Evolutionary conservation across 768 basidiomycete genomes (phyloP).

Genomic region (Boletus sp.): DNA sequence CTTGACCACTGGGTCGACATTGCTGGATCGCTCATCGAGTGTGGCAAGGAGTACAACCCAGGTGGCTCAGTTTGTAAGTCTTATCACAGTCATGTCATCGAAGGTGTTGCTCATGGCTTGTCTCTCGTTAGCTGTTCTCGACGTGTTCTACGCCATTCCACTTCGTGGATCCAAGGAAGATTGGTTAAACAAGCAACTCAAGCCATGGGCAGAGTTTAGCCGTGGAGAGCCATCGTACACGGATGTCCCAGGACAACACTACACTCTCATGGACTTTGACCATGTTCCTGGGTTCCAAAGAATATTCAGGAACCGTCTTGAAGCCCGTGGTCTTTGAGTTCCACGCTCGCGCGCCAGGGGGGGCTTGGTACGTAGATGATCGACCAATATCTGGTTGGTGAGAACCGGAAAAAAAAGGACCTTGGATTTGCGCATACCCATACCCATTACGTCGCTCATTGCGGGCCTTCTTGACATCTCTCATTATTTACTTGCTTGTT

Average conservation of each 20-base stretch:
- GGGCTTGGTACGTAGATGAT: too few relatives aligned
- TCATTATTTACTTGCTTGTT: not conserved
- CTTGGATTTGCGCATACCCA: not conserved
- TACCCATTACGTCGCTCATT: not conserved
- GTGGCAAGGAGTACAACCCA: constrained; percentile 18
- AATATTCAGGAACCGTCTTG: constrained; percentile 22
- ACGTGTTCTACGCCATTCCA: constrained; percentile 19
- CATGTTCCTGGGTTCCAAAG: constrained; percentile 26
- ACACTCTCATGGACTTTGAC: constrained; percentile 26
- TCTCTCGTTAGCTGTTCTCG: constrained; percentile 5
- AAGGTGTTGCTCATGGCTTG: not conserved
- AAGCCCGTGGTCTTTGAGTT: constrained; percentile 20
- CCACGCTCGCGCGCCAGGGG: not conserved
- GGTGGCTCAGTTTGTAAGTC: constrained; percentile 19
- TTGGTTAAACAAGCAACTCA: constrained; percentile 22
- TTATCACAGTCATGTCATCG: not conserved
- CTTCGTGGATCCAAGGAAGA: constrained; percentile 17
- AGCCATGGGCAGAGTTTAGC: constrained; percentile 17
- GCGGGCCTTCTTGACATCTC: not conserved
- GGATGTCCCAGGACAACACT: constrained; percentile 21
- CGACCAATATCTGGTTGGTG: too few relatives aligned
- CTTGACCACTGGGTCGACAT: constrained; percentile 24
- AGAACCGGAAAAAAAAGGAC: not conserved
- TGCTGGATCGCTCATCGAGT: constrained; percentile 20
- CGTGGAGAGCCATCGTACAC: constrained; percentile 12